Evolutionary conservation across 139 green algal genomes (phyloP).

Genomic region (Tetraselmis striata): DNA sequence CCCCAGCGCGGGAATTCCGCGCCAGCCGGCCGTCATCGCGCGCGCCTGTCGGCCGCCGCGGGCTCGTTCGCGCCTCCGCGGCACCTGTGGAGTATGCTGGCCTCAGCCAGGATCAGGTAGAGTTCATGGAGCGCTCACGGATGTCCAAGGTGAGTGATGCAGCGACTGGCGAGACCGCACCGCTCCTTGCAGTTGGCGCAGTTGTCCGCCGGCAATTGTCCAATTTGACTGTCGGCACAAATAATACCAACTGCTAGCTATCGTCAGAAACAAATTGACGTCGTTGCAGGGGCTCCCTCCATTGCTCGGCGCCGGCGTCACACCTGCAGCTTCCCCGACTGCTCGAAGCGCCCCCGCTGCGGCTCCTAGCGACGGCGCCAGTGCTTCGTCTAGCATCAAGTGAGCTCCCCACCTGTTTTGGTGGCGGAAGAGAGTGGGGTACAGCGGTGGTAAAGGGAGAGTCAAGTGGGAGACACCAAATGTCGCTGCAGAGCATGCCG

Average conservation of each 20-base stretch:
- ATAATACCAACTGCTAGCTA: too few species aligned
- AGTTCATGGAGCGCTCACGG: background rate
- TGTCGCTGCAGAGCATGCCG: background rate
- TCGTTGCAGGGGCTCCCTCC: background rate
- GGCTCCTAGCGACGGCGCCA: too few species aligned
- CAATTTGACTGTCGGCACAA: background rate
- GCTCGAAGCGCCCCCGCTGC: background rate
- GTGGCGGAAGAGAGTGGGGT: too few species aligned
- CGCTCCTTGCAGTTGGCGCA: background rate
- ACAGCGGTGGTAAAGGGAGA: too few species aligned
- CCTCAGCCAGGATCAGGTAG: background rate
- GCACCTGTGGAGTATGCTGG: background rate
- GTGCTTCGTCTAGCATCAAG: too few species aligned
- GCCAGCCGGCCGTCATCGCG: too few species aligned
- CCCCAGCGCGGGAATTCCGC: too few species aligned
- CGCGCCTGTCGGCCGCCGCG: too few species aligned
- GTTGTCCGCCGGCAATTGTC: background rate
- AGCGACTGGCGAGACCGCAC: too few species aligned
- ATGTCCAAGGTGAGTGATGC: background rate
- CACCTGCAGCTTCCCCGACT: background rate
- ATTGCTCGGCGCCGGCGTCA: background rate
- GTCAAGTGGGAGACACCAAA: too few species aligned
- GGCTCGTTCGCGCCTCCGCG: background rate
- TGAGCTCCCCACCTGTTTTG: too few species aligned
- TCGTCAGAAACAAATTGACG: too few species aligned